These are phyloP conservation scores for Echria macrotheca DNA, from an alignment of 495 filamentous ascomycete genomes.

Conservation along the genomic window DNA sequence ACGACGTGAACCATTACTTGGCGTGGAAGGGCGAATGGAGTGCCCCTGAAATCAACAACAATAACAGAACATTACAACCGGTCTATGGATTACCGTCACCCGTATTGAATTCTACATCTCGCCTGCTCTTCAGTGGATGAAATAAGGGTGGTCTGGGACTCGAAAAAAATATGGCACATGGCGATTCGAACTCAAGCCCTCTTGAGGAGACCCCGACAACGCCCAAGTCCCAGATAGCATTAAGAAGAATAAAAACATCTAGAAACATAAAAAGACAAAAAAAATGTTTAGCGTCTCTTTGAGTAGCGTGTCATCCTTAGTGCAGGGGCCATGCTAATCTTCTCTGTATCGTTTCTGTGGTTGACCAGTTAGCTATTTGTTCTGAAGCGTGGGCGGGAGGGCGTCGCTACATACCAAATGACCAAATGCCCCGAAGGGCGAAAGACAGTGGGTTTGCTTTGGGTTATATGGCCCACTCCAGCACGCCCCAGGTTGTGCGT, in stretches of 20 bases:
- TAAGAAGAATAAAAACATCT: not conserved
- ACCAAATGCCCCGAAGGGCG: slow-evolving; percentile 32
- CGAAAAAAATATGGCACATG: not conserved
- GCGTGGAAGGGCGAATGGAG: too few species aligned
- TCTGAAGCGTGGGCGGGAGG: slow-evolving; percentile 2
- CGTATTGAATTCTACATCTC: too few species aligned
- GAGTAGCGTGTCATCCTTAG: slow-evolving; percentile 99
- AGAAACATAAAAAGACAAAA: slow-evolving; percentile 11
- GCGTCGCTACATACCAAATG: slow-evolving; percentile 26
- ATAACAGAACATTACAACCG: too few species aligned
- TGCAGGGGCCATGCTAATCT: slow-evolving; percentile 99
- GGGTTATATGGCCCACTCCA: not conserved
- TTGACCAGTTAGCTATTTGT: slow-evolving; percentile 14
- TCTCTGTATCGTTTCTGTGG: slow-evolving; percentile 54
- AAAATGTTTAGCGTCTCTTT: slow-evolving; percentile 87
- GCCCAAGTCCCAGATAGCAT: not conserved
- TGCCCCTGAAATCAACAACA: too few species aligned
- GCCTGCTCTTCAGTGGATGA: too few species aligned
- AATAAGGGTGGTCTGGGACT: too few species aligned
- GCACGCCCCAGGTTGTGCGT: too few species aligned
- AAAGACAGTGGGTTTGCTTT: not conserved
- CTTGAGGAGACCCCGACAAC: not conserved
- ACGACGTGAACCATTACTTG: too few species aligned
- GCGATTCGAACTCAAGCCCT: slow-evolving; percentile 18
- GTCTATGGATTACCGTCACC: too few species aligned